These are phyloP conservation scores for Sclerotinia trifoliorum DNA, from an alignment of 2,329 filamentous ascomycete genomes.

Conservation along the genomic window DNA sequence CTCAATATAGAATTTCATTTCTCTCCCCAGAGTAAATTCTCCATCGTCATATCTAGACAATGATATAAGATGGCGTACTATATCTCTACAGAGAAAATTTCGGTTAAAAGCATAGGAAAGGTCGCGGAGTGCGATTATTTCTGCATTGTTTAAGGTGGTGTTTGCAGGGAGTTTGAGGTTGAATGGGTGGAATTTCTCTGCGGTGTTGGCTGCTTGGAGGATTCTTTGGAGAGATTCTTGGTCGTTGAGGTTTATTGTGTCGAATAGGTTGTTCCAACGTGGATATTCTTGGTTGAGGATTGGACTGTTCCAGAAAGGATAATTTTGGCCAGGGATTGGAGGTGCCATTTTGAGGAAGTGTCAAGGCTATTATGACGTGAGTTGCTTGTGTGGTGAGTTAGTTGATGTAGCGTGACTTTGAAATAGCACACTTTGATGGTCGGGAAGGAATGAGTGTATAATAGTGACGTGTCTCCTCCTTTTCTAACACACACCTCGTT, in stretches of 20 bases:
- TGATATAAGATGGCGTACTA: background rate
- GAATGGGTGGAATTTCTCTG: background rate
- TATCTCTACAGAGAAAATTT: background rate
- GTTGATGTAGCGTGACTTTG: fast-evolving
- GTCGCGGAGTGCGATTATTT: background rate
- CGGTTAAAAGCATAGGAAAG: conserved; percentile 11
- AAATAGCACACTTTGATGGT: background rate
- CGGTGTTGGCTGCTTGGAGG: background rate
- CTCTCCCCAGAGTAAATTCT: background rate
- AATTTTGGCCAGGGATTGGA: background rate
- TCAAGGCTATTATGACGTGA: background rate
- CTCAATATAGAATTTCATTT: too few relatives aligned
- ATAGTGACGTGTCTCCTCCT: background rate
- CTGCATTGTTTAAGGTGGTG: background rate
- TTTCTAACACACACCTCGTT: background rate
- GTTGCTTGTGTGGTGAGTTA: background rate
- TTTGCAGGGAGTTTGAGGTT: background rate
- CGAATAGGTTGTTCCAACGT: conserved; percentile 1
- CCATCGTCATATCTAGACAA: background rate
- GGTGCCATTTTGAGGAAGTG: background rate
- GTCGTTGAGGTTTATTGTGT: conserved; percentile 1
- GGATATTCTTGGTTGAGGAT: background rate
- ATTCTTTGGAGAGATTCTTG: background rate
- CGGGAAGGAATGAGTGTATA: background rate
- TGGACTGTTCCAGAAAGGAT: background rate